Conservation (phyloP, 345 rosid species). For the Microcos paniculata region DNA sequence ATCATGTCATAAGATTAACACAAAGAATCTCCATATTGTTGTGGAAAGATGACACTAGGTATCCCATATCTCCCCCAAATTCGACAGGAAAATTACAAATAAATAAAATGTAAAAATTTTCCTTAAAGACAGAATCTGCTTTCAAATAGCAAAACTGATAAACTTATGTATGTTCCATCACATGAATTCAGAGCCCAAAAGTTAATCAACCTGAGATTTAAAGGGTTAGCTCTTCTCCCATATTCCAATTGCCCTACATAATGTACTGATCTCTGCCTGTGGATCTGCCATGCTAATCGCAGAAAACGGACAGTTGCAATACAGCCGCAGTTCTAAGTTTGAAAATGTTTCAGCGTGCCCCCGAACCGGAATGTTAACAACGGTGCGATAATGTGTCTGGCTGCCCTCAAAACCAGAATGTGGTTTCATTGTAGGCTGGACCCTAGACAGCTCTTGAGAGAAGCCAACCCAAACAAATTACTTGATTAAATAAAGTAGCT, state of each 20-base stretch:
- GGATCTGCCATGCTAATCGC: neutral
- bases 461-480: neutral
- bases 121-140: neutral
- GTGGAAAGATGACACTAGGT: neutral
- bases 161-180: neutral
- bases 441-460: neutral
- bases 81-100: neutral
- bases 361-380: neutral
- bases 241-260: neutral
- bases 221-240: neutral
- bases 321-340: neutral
- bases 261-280: neutral
- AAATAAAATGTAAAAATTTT: neutral
- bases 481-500: neutral
- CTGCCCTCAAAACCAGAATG: neutral
- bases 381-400: neutral
- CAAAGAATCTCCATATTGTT: neutral
- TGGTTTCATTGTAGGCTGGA: neutral
- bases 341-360: neutral
- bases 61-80: neutral
- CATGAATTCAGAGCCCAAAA: neutral
- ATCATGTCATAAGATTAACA: neutral
- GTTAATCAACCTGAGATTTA: neutral
- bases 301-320: neutral
- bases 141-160: neutral